These are phyloP conservation scores for Colletotrichum lupini DNA, from an alignment of 2,329 filamentous ascomycete genomes.

Conservation along the genomic window DNA sequence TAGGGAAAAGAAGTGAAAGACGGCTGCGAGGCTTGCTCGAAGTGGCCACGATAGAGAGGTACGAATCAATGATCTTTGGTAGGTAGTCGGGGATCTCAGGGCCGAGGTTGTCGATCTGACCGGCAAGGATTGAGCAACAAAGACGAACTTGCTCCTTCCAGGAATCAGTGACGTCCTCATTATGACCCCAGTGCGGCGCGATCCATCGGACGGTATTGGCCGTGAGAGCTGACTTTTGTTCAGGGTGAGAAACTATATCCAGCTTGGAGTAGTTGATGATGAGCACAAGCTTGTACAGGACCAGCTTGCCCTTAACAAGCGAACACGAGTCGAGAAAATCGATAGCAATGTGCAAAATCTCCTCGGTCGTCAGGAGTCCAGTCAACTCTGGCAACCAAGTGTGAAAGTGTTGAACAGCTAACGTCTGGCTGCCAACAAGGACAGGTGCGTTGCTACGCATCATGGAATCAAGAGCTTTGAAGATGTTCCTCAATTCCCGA, in stretches of 20 bases:
- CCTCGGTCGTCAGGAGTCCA: conserved; percentile 79
- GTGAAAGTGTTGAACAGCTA: conserved; percentile 96
- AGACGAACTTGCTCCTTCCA: conserved; percentile 94
- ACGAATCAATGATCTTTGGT: conserved; percentile 91
- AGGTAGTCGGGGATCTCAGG: conserved; percentile 89
- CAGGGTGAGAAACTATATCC: conserved; percentile 81
- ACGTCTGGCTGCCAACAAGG: conserved; percentile 91
- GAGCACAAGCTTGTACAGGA: conserved; percentile 90
- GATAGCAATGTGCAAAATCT: conserved; percentile 90
- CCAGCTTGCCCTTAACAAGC: conserved; percentile 87
- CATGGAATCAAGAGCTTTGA: conserved; percentile 87
- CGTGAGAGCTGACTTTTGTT: conserved; percentile 79
- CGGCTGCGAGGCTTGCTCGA: conserved; percentile 67
- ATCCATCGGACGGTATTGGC: conserved; percentile 92
- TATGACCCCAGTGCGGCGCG: conserved; percentile 89
- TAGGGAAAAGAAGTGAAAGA: conserved; percentile 90
- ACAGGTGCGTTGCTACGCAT: conserved; percentile 90
- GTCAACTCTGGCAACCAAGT: conserved; percentile 95
- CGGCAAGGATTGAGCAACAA: conserved; percentile 91
- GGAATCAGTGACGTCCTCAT: conserved; percentile 78
- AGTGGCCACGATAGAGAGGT: conserved; percentile 76
- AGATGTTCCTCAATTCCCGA: conserved; percentile 85
- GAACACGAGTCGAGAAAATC: conserved; percentile 94
- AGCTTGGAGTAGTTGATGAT: conserved; percentile 92
- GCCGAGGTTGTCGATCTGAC: conserved; percentile 81